Evolutionary conservation across 768 basidiomycete genomes (phyloP).

Genomic region (Suillus placidus): DNA sequence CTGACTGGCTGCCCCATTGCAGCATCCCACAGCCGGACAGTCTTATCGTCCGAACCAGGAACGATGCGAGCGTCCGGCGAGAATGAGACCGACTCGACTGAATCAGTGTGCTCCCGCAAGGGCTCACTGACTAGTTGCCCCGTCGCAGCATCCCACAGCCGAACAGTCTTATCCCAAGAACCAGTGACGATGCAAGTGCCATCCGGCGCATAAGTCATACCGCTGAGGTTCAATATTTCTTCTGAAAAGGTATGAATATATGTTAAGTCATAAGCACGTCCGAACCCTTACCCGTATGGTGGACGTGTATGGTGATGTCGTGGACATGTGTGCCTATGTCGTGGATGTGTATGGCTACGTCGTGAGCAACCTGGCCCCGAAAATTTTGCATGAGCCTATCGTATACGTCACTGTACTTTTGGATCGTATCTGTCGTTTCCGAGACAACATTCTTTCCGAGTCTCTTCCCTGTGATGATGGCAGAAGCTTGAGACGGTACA

Average conservation of each 20-base stretch:
- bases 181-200: too few species aligned
- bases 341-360: background rate
- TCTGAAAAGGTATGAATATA: background rate
- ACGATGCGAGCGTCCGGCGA: too few species aligned
- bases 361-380: background rate
- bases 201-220: background rate
- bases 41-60: too few species aligned
- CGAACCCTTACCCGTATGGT: conserved; percentile 5
- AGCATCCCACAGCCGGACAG: too few species aligned
- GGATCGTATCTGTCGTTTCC: background rate
- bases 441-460: background rate
- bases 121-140: too few species aligned
- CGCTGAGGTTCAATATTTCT: background rate
- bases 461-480: background rate
- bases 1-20: too few species aligned
- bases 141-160: too few species aligned
- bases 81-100: too few species aligned
- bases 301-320: background rate
- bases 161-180: too few species aligned
- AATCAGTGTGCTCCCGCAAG: too few species aligned
- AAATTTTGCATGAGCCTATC: conserved; percentile 10
- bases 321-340: background rate
- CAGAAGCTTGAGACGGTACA: background rate
- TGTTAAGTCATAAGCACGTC: background rate
- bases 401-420: background rate